A percentile compares a stretch with the other conserved stretches of the same genome.
phyloP scores from a whole-genome alignment of 2,329 filamentous ascomycete species.

The Reticulascus tulasneorum region DNA sequence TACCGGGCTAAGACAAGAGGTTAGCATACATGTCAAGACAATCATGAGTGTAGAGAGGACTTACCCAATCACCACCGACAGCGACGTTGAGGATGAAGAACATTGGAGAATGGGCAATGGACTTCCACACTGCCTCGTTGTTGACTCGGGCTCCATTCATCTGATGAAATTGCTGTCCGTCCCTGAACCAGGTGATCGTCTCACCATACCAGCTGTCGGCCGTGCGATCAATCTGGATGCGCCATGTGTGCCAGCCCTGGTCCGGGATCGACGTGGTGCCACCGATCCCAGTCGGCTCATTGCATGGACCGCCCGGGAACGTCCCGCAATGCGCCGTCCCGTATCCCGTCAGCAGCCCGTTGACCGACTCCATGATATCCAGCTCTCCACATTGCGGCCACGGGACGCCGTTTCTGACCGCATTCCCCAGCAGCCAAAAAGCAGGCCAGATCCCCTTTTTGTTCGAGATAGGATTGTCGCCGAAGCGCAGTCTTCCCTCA shows the following conservation, averaged over 20 bases:
- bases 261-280: constrained; percentile 34
- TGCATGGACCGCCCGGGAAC: constrained; percentile 40
- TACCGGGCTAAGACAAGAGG: constrained; percentile 20
- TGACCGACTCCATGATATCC: constrained; percentile 47
- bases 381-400: constrained; percentile 50
- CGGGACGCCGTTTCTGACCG: constrained; percentile 37
- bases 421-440: constrained; percentile 48
- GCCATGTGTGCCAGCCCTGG: constrained; percentile 43
- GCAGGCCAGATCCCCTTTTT: constrained; percentile 51
- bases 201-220: constrained; percentile 39
- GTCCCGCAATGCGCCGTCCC: constrained; percentile 46
- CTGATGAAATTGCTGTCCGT: constrained; percentile 39
- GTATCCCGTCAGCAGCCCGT: constrained; percentile 39
- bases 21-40: background rate
- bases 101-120: constrained; percentile 36
- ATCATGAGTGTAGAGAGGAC: constrained; percentile 6
- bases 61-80: constrained; percentile 41
- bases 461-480: constrained; percentile 24
- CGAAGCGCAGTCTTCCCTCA: constrained; percentile 43
- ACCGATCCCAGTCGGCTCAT: constrained; percentile 40
- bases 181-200: constrained; percentile 45
- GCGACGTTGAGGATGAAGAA: constrained; percentile 47
- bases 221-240: constrained; percentile 42
- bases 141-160: constrained; percentile 37
- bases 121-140: constrained; percentile 38